Conservation (phyloP, 2,329 filamentous ascomycete species). For the Ceratocystis harringtonii region DNA sequence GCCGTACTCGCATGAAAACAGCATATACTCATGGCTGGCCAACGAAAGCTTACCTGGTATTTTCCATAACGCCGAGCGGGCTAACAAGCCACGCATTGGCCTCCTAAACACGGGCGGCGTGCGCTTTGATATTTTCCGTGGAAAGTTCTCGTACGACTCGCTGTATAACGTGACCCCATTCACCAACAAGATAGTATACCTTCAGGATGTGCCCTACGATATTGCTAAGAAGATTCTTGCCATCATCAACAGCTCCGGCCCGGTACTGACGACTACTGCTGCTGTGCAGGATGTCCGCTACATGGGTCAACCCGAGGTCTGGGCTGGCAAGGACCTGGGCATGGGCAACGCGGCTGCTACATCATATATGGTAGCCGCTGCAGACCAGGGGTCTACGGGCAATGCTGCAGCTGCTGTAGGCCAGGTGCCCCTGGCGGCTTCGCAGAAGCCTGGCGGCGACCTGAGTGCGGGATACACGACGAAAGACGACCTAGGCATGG, state of each 20-base stretch:
- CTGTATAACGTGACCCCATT: constrained; percentile 84
- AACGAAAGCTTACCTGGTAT: constrained; percentile 57
- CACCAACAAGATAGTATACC: constrained; percentile 57
- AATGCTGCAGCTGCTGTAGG: not conserved
- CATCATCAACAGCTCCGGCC: constrained; percentile 40
- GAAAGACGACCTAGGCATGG: constrained; percentile 61
- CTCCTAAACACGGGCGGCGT: constrained; percentile 83
- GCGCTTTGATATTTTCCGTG: constrained; percentile 90
- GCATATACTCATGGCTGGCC: constrained; percentile 70
- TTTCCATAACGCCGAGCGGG: constrained; percentile 41
- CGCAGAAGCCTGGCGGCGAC: constrained; percentile 24
- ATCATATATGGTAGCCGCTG: not conserved
- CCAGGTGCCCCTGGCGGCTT: constrained; percentile 3
- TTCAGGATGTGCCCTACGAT: constrained; percentile 67
- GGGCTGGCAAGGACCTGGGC: constrained; percentile 20
- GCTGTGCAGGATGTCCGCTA: constrained; percentile 29
- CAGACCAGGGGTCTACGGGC: not conserved
- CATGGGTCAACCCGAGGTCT: constrained; percentile 36
- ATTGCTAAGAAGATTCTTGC: constrained; percentile 55
- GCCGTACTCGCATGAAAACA: constrained; percentile 56
- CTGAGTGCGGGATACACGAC: constrained; percentile 70
- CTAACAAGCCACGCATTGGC: constrained; percentile 50
- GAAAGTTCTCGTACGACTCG: constrained; percentile 74
- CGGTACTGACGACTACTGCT: constrained; percentile 29
- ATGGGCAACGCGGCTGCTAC: not conserved